Base-by-base conservation (phyloP, 208 protist genomes). In the Leishmania mexicana region DNA sequence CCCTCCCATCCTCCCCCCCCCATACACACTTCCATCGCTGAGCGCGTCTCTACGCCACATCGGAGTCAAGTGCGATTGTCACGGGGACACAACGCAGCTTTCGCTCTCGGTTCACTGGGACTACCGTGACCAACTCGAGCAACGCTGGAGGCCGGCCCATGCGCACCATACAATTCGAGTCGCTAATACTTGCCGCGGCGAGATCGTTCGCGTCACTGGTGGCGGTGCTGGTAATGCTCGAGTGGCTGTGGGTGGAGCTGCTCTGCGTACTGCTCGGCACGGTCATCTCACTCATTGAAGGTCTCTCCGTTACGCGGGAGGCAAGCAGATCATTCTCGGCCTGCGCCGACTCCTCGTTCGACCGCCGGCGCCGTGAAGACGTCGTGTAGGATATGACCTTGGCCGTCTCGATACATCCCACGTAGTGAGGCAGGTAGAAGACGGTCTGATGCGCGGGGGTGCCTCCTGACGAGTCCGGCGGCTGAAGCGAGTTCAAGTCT, bases 371-470 rank as follows among this genome's bases (percentile, higher is more conserved):
- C 8, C n/a, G 49, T 1, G 80, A 40, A 10, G 47, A 53, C 28
- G 76, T 17, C 38, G 79, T 79, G 76, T 88, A 88, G 19, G 76
- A 85, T 49, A 88, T 81, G 1, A 71, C 62, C 75, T 82, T 85
- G n/a, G 78, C 73, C 21, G 81, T 45, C 17, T 85, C 82, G 28
- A 85, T 79, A 60, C 82, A 85, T 6, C 82, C 82, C 11, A 82
- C 82, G 28, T 82, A 81, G 73, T 81, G 79, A 21, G 82, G 82
- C 10, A 85, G 82, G 64, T 82, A 85, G 42, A 81, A 85, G 10
- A 85, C 82, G 35, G 82, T 85, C 70, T 79, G 78, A 58, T 62
- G 78, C 4, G 57, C 54, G 8, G 77, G 7, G 10, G 70, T 35
- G 17, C 31, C 49, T 38, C 54, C 76, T 24, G 35, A 4, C 19